Percentiles rank a stretch among this genome's conserved stretches.
These are phyloP conservation scores for Aspergillus uvarum DNA, from an alignment of 2,329 filamentous ascomycete genomes.

Conservation along the genomic window DNA sequence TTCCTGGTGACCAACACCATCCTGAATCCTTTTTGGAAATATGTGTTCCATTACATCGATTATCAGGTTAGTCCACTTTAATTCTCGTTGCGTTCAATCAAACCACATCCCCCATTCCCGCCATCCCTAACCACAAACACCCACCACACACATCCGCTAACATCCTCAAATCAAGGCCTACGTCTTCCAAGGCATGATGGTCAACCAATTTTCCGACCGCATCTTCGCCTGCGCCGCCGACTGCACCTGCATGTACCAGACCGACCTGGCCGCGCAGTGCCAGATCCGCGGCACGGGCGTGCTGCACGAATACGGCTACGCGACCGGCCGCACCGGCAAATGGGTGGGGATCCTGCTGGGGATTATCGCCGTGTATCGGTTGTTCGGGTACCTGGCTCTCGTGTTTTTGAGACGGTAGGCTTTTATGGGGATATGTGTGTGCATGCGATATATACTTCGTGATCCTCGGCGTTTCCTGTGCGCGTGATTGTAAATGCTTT, in stretches of 20 bases:
- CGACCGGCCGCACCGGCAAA: conserved; percentile 60
- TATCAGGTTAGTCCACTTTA: conserved; percentile 59
- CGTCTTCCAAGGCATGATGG: conserved; percentile 91
- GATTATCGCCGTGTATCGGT: conserved; percentile 71
- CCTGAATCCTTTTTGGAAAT: conserved; percentile 81
- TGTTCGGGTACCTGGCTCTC: conserved; percentile 66
- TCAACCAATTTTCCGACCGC: conserved; percentile 73
- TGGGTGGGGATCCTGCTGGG: conserved; percentile 76
- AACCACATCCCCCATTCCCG: background rate
- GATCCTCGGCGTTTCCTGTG: too few relatives aligned
- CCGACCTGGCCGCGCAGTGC: conserved; percentile 62
- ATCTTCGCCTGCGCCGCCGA: conserved; percentile 60
- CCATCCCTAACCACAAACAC: background rate
- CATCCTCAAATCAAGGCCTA: conserved; percentile 51
- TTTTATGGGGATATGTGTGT: background rate
- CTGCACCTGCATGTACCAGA: conserved; percentile 71
- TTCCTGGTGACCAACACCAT: conserved; percentile 73
- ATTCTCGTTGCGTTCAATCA: background rate
- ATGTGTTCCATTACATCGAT: conserved; percentile 85
- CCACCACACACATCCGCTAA: background rate
- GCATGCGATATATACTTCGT: too few relatives aligned
- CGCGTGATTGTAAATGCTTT: too few relatives aligned
- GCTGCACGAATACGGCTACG: conserved; percentile 68
- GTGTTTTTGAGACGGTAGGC: conserved; percentile 14
- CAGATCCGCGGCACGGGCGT: conserved; percentile 70